Base-by-base conservation (phyloP, 2,329 filamentous ascomycete species). In the Nigrospora oryzae region DNA sequence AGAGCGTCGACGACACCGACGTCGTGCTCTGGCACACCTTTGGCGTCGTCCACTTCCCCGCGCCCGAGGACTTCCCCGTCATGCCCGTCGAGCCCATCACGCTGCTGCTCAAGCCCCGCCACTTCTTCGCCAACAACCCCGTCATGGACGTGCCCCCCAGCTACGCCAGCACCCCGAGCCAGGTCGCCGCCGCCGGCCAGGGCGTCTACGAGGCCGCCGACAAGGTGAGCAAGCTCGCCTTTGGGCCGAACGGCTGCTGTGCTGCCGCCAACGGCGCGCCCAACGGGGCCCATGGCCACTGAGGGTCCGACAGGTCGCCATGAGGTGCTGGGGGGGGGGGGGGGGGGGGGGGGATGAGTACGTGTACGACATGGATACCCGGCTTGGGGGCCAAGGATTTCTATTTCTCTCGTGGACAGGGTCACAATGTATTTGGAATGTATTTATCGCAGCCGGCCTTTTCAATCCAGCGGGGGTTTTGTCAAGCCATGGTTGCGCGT, bases 1-100 rank as follows among this genome's bases (percentile, higher is more conserved):
- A 77, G 46, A 76, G 70, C 23, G 81, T 95, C 53, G 86, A 85
- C 45, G 85, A 95, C 69, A 86, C 82, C 1, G 87, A 96, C 60
- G 69, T 95, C 30, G 89, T 96, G 1, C 76, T 95, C 14, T 96
- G 89, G 89, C 89, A 95, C 67, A 95, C 89, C 0, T 96, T 95
- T 57, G 90, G 90, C 33, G 73, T 95, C 33, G 91, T 85, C 1
- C 90, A 95, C 62, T 91, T 95, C 70, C 89, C 90, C 0, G 71
- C 86, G 0, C 89, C 89, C 0, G 90, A 96, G 61, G 90, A 95
- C 64, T 95, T 88, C 70, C 90, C 90, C 30, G 74, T 95, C 54
- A 95, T 95, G 89, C 89, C 89, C 0, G 85, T 79, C 0, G 86
- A 90, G 70, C 86, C 87, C 1, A 90, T 95, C 76, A 87, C 81